Evolutionary conservation across 331 rosid genomes (phyloP), one percentile per base, ranked within the genome.

Genomic region (Dryas integrifolia): DNA sequence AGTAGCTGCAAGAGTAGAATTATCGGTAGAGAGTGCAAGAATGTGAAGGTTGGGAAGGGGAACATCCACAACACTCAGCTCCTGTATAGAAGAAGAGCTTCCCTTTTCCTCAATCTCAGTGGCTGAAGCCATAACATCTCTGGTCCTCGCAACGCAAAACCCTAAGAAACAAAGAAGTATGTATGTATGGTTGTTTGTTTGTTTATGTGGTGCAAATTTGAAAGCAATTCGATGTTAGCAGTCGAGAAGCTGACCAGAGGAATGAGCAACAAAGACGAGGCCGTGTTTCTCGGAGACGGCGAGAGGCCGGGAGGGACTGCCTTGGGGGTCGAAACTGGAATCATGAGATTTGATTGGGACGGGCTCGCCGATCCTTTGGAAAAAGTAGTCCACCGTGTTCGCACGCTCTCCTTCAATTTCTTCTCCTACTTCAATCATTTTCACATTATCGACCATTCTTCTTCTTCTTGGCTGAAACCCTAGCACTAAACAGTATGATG

Each of bases 111-210:
- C 81, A 35, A 74, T 81, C 67, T 80, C 79, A 39, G 76, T 65
- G 0, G 95, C 96, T 0, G 90, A 87, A 82, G 79, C 96, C 72
- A 88, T 80, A 30, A 89, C 85, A 49, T 91, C 96, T 50, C 73
- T 73, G 10, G 92, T 91, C 83, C 78, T 89, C 53, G 73, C 96
- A 70, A 85, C 90, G 40, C 76, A 86, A 79, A 93, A 89, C 62
- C 97, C 98, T 92, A 72, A 80, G 67, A 49, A 45, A 44, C 13
- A 35, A 59, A 11, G 35, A 30, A 30, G 35, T 30, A 30, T 30
- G 35, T 30, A 30, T 30, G 35, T 30, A 30, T 30, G 35, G 0
- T 30, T 2, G 48, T 7, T 68, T n/a, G 3, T 51, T 24, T 9
- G 39, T 8, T 43, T 48, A 1, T 21, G 38, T 7, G 9, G 56